phyloP scores from a whole-genome alignment of 805 yeast genomes.

The Cyberlindnera japonica region DNA sequence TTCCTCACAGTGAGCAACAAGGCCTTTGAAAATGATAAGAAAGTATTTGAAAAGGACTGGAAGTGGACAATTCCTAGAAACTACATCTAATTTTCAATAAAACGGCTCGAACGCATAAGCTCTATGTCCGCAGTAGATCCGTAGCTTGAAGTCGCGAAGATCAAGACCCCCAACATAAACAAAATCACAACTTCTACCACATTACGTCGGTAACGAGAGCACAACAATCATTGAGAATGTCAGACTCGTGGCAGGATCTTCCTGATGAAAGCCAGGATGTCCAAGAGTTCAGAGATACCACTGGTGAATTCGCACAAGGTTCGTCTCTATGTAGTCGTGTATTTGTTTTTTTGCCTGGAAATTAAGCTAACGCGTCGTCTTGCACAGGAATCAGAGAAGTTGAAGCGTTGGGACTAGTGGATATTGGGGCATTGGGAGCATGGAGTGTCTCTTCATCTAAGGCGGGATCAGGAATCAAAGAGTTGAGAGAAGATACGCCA shows the following conservation, averaged over 20 bases:
- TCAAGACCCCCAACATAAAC: too few species aligned
- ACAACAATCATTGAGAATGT: too few species aligned
- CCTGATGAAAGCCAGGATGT: slow-evolving; percentile 17
- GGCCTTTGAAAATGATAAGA: slow-evolving; percentile 33
- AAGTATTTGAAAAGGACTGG: slow-evolving; percentile 35
- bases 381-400: slow-evolving; percentile 47
- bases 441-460: slow-evolving; percentile 83
- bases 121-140: too few species aligned
- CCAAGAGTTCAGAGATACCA: slow-evolving; percentile 8
- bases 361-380: not conserved
- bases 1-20: slow-evolving; percentile 30
- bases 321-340: not conserved
- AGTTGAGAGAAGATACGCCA: slow-evolving; percentile 70
- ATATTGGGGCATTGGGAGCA: slow-evolving; percentile 74
- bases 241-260: slow-evolving; percentile 31
- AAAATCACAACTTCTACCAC: too few species aligned
- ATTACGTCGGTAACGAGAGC: too few species aligned
- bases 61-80: slow-evolving; percentile 33
- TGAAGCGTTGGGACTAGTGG: slow-evolving; percentile 58
- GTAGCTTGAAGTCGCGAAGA: too few species aligned
- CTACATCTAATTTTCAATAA: slow-evolving; percentile 22
- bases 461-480: slow-evolving; percentile 66
- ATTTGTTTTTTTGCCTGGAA: not conserved
- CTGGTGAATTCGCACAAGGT: slow-evolving; percentile 21
- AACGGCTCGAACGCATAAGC: too few species aligned